These are phyloP conservation scores for Nigrospora sphaerica DNA, from an alignment of 2,329 filamentous ascomycete genomes.

Conservation along the genomic window DNA sequence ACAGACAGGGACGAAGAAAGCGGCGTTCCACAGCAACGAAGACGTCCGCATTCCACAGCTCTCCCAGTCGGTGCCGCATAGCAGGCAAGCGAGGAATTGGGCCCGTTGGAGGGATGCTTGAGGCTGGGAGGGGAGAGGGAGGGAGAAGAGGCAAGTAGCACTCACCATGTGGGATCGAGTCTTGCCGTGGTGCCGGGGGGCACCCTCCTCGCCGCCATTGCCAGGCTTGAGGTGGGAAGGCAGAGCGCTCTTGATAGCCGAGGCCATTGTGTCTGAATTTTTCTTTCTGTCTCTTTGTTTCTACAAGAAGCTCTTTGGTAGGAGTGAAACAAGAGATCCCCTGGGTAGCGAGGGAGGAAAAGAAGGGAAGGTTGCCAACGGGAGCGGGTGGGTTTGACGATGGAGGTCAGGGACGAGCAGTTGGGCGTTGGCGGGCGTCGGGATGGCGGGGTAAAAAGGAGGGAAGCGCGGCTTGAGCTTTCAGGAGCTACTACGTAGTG, in stretches of 20 bases:
- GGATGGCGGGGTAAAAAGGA: conserved; percentile 2
- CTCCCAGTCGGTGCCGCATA: too few relatives aligned
- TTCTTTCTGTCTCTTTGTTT: neutral
- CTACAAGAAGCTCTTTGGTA: neutral
- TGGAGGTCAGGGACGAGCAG: neutral
- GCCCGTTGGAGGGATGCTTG: too few relatives aligned
- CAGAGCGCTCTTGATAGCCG: conserved; percentile 65
- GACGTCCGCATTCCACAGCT: too few relatives aligned
- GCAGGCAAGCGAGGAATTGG: too few relatives aligned
- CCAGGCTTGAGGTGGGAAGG: conserved; percentile 75
- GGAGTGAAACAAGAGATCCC: neutral
- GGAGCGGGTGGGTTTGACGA: neutral
- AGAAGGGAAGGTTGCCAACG: neutral
- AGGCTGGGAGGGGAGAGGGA: neutral
- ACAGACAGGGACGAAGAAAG: too few relatives aligned
- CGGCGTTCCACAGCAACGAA: too few relatives aligned
- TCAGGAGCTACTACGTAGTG: neutral
- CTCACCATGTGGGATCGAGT: conserved; percentile 80
- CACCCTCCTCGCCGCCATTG: conserved; percentile 41
- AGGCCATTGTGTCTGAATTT: conserved; percentile 50
- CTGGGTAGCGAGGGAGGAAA: neutral
- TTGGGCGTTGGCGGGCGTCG: neutral
- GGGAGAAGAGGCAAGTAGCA: conserved; percentile 15
- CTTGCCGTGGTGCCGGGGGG: conserved; percentile 73
- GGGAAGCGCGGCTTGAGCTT: neutral